phyloP scores from a whole-genome alignment of 2,329 filamentous ascomycete species.

The Aureobasidium musti region DNA sequence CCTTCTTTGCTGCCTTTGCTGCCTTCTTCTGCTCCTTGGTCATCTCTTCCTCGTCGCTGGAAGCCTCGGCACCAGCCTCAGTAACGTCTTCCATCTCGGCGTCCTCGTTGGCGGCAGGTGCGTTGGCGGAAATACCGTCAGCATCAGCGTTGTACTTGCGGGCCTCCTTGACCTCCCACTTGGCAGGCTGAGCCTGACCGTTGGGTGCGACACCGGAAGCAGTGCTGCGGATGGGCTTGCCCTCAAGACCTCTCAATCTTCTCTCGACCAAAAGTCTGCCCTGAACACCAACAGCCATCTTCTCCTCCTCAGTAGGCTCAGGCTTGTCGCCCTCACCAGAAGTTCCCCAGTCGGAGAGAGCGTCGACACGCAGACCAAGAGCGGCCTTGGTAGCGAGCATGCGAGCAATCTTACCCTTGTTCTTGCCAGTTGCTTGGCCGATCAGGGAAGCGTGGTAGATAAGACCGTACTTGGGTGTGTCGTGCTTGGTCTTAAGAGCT shows the following conservation, averaged over 20 bases:
- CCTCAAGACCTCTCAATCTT: constrained; percentile 76
- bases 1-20: constrained; percentile 32
- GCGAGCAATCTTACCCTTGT: constrained; percentile 99
- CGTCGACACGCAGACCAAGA: constrained; percentile 89
- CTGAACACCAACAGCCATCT: constrained; percentile 73
- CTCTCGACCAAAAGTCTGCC: constrained; percentile 74
- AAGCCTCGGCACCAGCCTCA: constrained; percentile 27
- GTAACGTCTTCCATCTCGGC: constrained; percentile 41
- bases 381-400: constrained; percentile 93
- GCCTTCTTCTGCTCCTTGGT: constrained; percentile 32
- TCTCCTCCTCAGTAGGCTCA: constrained; percentile 81
- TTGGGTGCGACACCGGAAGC: constrained; percentile 74
- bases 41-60: constrained; percentile 29
- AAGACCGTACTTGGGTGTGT: constrained; percentile 97
- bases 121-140: constrained; percentile 75
- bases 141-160: constrained; percentile 94
- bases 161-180: constrained; percentile 90
- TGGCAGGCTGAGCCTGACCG: constrained; percentile 66
- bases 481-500: constrained; percentile 97
- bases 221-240: constrained; percentile 80
- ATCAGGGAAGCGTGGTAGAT: constrained; percentile 93
- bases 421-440: constrained; percentile 94
- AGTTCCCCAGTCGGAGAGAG: constrained; percentile 73
- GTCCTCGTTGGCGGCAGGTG: constrained; percentile 59
- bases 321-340: constrained; percentile 63